Evolutionary conservation across 495 filamentous ascomycete species (phyloP), one percentile per base, ranked within the genome.

Genomic region (Xylaria nigripes): DNA sequence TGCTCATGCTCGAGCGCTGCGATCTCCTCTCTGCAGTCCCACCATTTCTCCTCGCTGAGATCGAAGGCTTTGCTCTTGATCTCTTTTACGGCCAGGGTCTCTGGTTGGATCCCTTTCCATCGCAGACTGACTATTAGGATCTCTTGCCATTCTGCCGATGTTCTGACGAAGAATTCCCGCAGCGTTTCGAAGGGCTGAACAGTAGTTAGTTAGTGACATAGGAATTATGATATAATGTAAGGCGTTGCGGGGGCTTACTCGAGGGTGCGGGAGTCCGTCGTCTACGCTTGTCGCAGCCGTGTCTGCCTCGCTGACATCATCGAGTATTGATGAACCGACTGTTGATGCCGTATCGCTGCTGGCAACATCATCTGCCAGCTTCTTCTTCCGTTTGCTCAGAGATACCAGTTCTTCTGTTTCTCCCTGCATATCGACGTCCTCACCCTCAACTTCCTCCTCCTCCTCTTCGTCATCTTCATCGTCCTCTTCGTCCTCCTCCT

Each of bases 1-100:
- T 96, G 92, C 71, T 95, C 91, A 70, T 96, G 92, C 71, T 98
- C 93, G 58, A 96, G 73, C 7, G 84, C 87, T 54, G 83, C 86
- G 56, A 98, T 87, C 71, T 98, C 93, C 70, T 98, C 93, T 60
- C 93, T 77, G 66, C 87, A 91, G 74, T 96, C 93, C 93, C 93
- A 98, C 93, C 93, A 98, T 65, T 91, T 95, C 68, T 89, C 87
- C 72, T 98, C 93, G 40, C 89, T 89, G 52, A 85, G 75, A 58
- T 87, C 82, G 65, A 96, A 98, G 2, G 91, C 93, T 45, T 80
- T 82, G 57, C 90, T 86, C 62, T 91, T 87, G 54, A 96, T 77
- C 72, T 96, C 93, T 74, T 98, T 98, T 58, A 95, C 73, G 4
- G 81, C 78, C 56, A 82, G 69, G n/a, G 74, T 72, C 68, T 87